Evolutionary conservation across 2,329 filamentous ascomycete species (phyloP), one percentile per base, ranked within the genome.

Genomic region (Diaporthe batatas): DNA sequence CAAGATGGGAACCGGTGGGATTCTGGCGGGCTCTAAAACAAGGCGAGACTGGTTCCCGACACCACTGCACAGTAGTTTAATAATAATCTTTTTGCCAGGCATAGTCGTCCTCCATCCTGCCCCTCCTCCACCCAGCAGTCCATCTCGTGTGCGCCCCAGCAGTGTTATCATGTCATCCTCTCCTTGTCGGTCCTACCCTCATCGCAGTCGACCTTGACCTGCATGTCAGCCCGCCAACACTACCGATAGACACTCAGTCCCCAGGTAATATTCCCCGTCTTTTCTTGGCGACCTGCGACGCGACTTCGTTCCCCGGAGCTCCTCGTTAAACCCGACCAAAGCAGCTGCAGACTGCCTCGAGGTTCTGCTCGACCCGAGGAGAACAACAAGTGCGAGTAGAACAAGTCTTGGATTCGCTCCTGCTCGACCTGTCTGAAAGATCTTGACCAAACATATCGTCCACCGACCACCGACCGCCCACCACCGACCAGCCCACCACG

Each of bases 111-210:
- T 65, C 14, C 42, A 49, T 36, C 42, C n/a, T 59, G 34, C 55
- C 36, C 42, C 29, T 49, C 21, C 42, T 47, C 32, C n/a, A 47
- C 44, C 8, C 62, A 64, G 25, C 39, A 64, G 7, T 18, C 39
- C 16, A 12, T 42, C 39, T 6, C 25, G 21, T n/a, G 51, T 67
- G n/a, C 32, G 32, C 51, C 62, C 44, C 44, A 29, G 47, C 62
- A 34, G 32, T 47, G 62, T 67, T 67, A 67, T 53, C 62, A 67
- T 67, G 62, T 39, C 62, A 67, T 36, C 62, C 32, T 67, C 47
- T 21, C 39, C 32, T 18, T 62, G 39, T 53, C 32, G 12, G 47
- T 53, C 47, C 21, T 67, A 39, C 32, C 62, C 11, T 51, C 57
- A 42, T 23, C 44, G 36, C 25, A 53, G 62, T 39, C 62, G 62